phyloP scores from a whole-genome alignment of 768 basidiomycete genomes.

The Phylloporus sp. region DNA sequence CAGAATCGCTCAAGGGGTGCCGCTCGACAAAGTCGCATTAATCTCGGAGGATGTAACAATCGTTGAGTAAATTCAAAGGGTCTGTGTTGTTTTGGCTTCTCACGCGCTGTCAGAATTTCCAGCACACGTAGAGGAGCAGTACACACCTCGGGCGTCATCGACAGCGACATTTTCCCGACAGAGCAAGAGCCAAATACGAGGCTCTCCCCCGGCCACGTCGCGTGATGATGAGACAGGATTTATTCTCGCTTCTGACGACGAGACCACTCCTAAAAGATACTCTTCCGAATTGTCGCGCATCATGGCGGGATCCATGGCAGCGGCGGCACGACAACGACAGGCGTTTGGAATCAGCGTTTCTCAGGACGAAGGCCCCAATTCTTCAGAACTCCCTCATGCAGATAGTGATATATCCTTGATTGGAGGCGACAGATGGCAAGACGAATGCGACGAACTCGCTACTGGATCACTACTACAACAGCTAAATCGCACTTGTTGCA shows the following conservation, averaged over 20 bases:
- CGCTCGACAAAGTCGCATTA: constrained; percentile 3
- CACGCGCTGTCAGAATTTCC: constrained; percentile 8
- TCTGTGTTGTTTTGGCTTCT: neutral
- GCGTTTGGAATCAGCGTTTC: constrained; percentile 52
- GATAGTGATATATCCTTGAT: constrained; percentile 48
- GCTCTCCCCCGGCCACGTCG: neutral
- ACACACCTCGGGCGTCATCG: constrained; percentile 16
- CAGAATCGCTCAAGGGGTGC: constrained; percentile 2
- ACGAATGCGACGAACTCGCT: constrained; percentile 28
- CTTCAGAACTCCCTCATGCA: constrained; percentile 27
- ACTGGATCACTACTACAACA: constrained; percentile 29
- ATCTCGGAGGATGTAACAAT: neutral
- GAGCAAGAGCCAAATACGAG: neutral
- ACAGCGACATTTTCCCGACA: constrained; percentile 5
- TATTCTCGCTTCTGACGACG: constrained; percentile 15
- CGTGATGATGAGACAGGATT: constrained; percentile 10
- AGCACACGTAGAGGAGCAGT: constrained; percentile 13
- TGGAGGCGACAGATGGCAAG: constrained; percentile 37
- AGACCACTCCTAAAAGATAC: constrained; percentile 11
- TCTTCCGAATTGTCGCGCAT: constrained; percentile 28
- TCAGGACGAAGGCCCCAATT: constrained; percentile 12
- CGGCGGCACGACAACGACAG: constrained; percentile 42
- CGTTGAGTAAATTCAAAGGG: constrained; percentile 12
- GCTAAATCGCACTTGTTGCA: neutral
- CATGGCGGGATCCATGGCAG: constrained; percentile 27